Conservation (phyloP, 345 rosid genomes). For the Eucalyptus tenuipes region DNA sequence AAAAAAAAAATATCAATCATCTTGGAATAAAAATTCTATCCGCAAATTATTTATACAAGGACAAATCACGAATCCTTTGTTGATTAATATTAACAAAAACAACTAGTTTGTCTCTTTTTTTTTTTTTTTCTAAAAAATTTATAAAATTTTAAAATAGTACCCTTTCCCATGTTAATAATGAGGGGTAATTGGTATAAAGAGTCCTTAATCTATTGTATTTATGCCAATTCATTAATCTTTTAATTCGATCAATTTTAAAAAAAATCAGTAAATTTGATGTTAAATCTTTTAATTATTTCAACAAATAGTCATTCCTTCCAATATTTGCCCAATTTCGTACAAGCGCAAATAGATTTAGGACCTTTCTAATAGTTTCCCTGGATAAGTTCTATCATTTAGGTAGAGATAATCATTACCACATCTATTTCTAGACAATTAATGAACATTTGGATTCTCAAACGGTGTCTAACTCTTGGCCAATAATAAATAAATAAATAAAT, state of each 20-base stretch:
- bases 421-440: background rate
- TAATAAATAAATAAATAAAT: too few species aligned
- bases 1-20: background rate
- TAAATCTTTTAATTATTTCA: background rate
- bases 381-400: background rate
- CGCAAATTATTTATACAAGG: background rate
- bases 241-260: background rate
- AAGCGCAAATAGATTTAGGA: background rate
- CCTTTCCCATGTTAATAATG: background rate
- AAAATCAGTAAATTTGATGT: background rate
- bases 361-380: background rate
- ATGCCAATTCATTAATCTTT: rapidly evolving
- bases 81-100: background rate
- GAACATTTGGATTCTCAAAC: background rate
- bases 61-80: background rate
- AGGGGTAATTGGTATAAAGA: background rate
- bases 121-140: background rate
- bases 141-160: background rate
- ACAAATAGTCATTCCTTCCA: rapidly evolving
- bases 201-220: rapidly evolving
- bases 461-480: background rate
- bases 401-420: background rate
- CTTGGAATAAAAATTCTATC: background rate
- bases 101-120: rapidly evolving
- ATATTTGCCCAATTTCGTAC: too few species aligned